phyloP scores from a whole-genome alignment of 768 basidiomycete species.

The Cystobasidium tubakii region DNA sequence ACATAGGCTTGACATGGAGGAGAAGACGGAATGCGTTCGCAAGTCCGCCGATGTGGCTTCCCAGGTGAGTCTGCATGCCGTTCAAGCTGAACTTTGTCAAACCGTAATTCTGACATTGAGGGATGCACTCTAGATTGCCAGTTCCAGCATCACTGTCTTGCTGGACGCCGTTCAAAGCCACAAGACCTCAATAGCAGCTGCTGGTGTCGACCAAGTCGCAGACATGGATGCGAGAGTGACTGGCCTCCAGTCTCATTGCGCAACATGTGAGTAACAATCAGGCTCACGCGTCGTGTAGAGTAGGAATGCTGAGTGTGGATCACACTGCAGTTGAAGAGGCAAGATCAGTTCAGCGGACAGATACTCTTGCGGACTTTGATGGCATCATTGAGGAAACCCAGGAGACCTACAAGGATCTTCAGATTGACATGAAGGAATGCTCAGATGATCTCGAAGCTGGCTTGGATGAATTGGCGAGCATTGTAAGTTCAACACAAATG shows the following conservation, averaged over 20 bases:
- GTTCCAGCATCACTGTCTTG: not conserved
- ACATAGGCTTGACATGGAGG: not conserved
- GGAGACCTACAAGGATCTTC: slow-evolving; percentile 27
- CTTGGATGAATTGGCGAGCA: not conserved
- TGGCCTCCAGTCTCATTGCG: slow-evolving; percentile 13
- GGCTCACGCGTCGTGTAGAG: no score
- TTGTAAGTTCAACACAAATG: not conserved
- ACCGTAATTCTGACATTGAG: no score
- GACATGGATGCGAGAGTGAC: slow-evolving; percentile 1
- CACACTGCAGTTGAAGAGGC: slow-evolving; percentile 12
- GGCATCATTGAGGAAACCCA: slow-evolving; percentile 7
- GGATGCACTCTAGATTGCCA: not conserved
- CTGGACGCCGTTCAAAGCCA: not conserved
- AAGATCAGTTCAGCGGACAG: slow-evolving; percentile 9
- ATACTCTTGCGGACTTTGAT: not conserved
- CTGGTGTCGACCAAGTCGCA: not conserved
- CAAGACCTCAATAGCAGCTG: not conserved
- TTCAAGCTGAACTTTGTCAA: not conserved
- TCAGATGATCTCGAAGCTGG: not conserved
- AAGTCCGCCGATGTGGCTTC: not conserved
- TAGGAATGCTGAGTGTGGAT: not conserved
- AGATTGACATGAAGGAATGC: slow-evolving; percentile 18
- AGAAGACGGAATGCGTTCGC: not conserved
- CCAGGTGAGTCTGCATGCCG: not conserved
- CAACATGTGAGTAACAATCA: not conserved